Conservation (phyloP, 2,329 filamentous ascomycete genomes). For the Cryphonectria radicalis region DNA sequence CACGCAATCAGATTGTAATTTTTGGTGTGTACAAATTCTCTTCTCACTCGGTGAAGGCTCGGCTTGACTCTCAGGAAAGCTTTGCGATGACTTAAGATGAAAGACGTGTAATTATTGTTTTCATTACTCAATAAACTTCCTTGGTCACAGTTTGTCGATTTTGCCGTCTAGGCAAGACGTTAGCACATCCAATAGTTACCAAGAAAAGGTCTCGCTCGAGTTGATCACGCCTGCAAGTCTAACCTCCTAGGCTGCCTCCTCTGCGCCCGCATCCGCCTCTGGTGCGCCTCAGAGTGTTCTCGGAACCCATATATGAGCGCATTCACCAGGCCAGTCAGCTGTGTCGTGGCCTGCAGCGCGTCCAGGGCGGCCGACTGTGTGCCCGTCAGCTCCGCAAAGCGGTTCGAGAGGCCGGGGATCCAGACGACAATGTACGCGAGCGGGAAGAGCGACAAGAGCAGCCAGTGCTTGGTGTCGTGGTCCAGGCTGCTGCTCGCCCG, state of each 20-base stretch:
- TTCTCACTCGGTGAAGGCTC: neutral
- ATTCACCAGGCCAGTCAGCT: conserved; percentile 26
- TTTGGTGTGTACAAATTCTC: neutral
- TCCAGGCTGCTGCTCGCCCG: conserved; percentile 24
- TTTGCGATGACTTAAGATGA: neutral
- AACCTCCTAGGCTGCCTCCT: neutral
- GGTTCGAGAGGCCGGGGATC: conserved; percentile 23
- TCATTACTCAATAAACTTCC: neutral
- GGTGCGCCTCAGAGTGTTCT: conserved; percentile 18
- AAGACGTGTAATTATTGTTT: neutral
- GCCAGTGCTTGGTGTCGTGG: conserved; percentile 25
- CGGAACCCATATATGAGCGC: conserved; percentile 25
- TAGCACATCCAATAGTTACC: neutral
- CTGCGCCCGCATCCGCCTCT: conserved; percentile 8
- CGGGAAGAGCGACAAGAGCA: conserved; percentile 24
- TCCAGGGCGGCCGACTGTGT: conserved; percentile 4
- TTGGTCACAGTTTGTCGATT: neutral
- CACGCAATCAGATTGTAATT: neutral
- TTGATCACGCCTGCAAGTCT: conserved; percentile 5
- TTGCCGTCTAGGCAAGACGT: neutral
- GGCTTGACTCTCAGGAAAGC: neutral
- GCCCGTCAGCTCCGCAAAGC: conserved; percentile 20
- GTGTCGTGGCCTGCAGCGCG: conserved; percentile 26
- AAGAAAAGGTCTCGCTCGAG: neutral
- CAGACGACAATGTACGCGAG: conserved; percentile 25